Conservation (phyloP, 2,329 filamentous ascomycete species). For the Fusarium buxicola region DNA sequence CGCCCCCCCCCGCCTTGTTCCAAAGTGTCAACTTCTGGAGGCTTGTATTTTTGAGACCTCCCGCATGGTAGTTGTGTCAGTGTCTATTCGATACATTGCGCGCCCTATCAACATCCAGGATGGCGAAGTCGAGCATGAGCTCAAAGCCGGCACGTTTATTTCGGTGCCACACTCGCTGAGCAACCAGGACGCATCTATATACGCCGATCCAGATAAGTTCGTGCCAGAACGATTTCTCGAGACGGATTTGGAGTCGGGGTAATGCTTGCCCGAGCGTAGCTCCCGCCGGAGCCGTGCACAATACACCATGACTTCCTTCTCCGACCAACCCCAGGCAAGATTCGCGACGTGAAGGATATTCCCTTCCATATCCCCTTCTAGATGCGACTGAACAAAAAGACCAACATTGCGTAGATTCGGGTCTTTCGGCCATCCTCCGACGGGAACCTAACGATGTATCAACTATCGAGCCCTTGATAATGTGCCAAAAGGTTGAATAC, state of each 20-base stretch:
- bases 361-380: constrained; percentile 1
- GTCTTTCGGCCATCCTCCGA: constrained; percentile 5
- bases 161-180: constrained; percentile 29
- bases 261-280: neutral
- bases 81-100: constrained; percentile 35
- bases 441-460: neutral
- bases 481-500: neutral
- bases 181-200: constrained; percentile 32
- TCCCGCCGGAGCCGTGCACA: constrained; percentile 4
- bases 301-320: neutral
- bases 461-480: neutral
- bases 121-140: constrained; percentile 20
- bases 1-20: constrained; percentile 12
- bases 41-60: constrained; percentile 41
- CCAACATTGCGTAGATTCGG: neutral
- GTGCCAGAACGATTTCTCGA: constrained; percentile 39
- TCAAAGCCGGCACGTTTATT: constrained; percentile 35
- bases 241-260: constrained; percentile 12
- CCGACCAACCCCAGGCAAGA: neutral
- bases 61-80: constrained; percentile 33
- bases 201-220: constrained; percentile 32
- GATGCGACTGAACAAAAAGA: neutral
- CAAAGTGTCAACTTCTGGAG: constrained; percentile 37
- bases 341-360: neutral
- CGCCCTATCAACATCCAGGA: constrained; percentile 26